phyloP scores from a whole-genome alignment of 352 stramenopile genomes.

The Phytopythium kandeliae region DNA sequence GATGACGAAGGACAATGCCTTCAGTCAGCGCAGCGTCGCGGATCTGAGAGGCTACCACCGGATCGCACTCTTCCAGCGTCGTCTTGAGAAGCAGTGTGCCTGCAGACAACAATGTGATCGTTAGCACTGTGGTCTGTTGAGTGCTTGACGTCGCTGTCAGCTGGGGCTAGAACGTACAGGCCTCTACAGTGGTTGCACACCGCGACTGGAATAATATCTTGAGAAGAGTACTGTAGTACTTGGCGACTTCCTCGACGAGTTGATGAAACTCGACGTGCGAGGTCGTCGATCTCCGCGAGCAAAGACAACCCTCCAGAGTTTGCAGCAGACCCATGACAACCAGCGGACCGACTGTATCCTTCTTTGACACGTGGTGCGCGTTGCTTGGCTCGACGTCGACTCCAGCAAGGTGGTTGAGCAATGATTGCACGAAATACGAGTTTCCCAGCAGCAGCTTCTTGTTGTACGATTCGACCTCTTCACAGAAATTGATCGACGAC shows the following conservation, averaged over 20 bases:
- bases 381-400: conserved; percentile 39
- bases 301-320: conserved; percentile 89
- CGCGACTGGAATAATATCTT: conserved; percentile 88
- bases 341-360: conserved; percentile 44
- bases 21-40: conserved; percentile 90
- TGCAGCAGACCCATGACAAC: conserved; percentile 90
- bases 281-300: conserved; percentile 86
- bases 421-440: conserved; percentile 52
- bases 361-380: not conserved
- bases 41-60: conserved; percentile 75
- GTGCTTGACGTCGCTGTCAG: no score
- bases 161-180: conserved; percentile 39
- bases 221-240: conserved; percentile 78
- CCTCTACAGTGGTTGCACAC: conserved; percentile 81
- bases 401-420: conserved; percentile 54
- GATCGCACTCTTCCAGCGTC: conserved; percentile 85
- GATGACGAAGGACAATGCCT: conserved; percentile 90
- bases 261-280: conserved; percentile 52
- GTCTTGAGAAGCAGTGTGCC: conserved; percentile 91
- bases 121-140: not conserved
- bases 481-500: conserved; percentile 51
- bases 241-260: conserved; percentile 56
- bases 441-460: conserved; percentile 75
- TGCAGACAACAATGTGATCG: conserved; percentile 18
- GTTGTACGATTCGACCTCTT: conserved; percentile 68